phyloP scores from a whole-genome alignment of 345 rosid genomes.

The Salix purpurea region DNA sequence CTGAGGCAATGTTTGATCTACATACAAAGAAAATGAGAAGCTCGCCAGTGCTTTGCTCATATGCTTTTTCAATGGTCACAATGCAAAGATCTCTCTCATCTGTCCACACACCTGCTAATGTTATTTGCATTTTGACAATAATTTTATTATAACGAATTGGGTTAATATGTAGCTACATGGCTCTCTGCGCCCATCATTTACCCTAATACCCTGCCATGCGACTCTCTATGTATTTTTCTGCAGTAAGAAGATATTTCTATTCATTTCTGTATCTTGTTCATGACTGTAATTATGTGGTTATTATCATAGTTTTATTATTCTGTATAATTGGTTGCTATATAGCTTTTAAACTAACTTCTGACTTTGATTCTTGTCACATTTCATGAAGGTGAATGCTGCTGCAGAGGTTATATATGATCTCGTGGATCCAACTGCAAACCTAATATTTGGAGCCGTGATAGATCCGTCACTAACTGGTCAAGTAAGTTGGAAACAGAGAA shows the following conservation, averaged over 20 bases:
- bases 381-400: conserved; percentile 84
- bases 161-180: background rate
- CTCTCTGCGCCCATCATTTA: background rate
- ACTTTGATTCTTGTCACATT: background rate
- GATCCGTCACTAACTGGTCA: conserved; percentile 89
- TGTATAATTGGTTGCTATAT: no score
- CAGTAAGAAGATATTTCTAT: background rate
- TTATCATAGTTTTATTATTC: no score
- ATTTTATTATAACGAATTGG: background rate
- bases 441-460: conserved; percentile 88
- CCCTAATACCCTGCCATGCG: background rate
- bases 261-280: no score
- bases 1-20: no score
- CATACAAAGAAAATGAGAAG: no score
- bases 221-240: background rate
- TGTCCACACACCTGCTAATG: background rate
- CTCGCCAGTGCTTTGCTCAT: background rate
- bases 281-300: no score
- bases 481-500: conserved; percentile 41
- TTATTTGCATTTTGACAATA: background rate
- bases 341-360: background rate
- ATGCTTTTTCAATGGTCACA: background rate
- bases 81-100: background rate
- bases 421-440: conserved; percentile 92
- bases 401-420: conserved; percentile 94